These are phyloP conservation scores for Aureobasidium mangrovei DNA, from an alignment of 2,329 filamentous ascomycete species.

Conservation along the genomic window DNA sequence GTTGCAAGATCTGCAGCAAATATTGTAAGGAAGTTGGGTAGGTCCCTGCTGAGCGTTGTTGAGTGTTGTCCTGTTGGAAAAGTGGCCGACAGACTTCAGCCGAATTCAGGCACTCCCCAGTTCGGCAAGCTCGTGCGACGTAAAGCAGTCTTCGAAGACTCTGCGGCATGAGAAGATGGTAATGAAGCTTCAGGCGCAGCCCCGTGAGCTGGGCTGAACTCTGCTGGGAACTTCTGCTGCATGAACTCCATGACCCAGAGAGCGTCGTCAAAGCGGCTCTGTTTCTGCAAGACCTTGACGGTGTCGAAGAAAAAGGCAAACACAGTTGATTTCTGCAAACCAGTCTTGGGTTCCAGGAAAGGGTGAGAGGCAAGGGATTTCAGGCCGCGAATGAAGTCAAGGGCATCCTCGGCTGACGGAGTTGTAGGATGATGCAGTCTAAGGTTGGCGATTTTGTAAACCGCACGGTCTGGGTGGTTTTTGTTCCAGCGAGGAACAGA, in stretches of 20 bases:
- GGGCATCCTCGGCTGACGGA: constrained; percentile 9
- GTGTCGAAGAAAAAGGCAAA: constrained; percentile 15
- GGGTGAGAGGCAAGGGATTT: constrained; percentile 2
- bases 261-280: constrained; percentile 14
- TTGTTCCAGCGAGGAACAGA: constrained; percentile 11
- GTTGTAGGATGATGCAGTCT: constrained; percentile 10
- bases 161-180: neutral
- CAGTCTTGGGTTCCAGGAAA: neutral
- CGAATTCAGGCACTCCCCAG: constrained; percentile 10
- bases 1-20: neutral
- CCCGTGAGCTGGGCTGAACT: neutral
- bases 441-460: constrained; percentile 12
- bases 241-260: constrained; percentile 16
- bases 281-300: constrained; percentile 13
- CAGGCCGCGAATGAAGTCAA: constrained; percentile 12
- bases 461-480: neutral
- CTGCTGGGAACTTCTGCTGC: constrained; percentile 9
- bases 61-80: neutral
- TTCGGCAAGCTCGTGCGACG: neutral
- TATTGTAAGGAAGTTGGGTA: too few relatives aligned
- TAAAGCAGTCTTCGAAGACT: neutral
- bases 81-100: neutral
- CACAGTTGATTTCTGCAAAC: neutral
- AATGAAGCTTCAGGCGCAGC: neutral
- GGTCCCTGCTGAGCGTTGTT: too few relatives aligned